Conservation (phyloP, 768 basidiomycete genomes). For the Phylloporus sp. region DNA sequence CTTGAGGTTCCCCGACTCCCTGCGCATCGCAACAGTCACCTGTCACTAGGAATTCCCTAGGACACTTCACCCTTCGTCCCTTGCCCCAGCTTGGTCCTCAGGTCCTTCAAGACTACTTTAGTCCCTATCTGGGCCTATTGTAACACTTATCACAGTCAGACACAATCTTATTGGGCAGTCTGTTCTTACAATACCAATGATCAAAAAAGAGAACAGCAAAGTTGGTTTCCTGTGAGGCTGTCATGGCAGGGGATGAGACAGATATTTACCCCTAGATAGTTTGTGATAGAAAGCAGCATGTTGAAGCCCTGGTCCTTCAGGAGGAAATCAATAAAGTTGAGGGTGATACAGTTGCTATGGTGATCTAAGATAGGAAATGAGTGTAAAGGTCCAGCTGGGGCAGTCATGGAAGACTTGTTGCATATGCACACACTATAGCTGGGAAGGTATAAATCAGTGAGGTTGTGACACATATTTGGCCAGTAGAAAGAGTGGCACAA, state of each 20-base stretch:
- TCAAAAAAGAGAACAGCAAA: background rate
- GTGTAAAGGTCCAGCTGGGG: background rate
- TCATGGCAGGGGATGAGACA: conserved; percentile 1
- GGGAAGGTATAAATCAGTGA: background rate
- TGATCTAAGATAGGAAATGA: background rate
- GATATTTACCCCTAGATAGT: conserved; percentile 22
- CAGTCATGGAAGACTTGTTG: background rate
- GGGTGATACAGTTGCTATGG: background rate
- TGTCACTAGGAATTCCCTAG: no score
- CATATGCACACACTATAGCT: background rate
- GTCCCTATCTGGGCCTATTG: no score
- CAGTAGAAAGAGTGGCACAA: background rate
- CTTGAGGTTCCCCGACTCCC: no score
- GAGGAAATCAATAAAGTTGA: background rate
- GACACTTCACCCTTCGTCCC: no score
- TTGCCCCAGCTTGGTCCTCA: no score
- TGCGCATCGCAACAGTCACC: no score
- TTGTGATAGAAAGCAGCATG: conserved; percentile 23
- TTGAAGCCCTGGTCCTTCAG: conserved; percentile 23
- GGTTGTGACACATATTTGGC: background rate
- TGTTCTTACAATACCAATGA: conserved; percentile 19
- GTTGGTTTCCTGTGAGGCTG: background rate
- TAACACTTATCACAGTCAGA: conserved; percentile 25
- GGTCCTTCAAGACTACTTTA: no score
- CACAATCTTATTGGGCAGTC: conserved; percentile 10